Conservation (phyloP, 306 rosid species). For the Medicago ruthenica region DNA sequence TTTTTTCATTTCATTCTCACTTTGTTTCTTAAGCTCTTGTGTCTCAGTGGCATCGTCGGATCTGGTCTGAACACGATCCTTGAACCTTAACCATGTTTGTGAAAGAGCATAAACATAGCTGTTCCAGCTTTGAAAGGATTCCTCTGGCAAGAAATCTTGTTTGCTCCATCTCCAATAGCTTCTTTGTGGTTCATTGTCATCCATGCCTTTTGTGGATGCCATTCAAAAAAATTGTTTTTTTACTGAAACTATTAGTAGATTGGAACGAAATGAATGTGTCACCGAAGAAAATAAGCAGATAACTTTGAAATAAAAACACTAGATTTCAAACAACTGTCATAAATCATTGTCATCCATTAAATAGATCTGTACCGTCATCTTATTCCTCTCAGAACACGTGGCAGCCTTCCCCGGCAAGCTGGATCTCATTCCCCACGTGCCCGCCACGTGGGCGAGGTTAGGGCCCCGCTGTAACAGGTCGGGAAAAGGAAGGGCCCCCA, state of each 20-base stretch:
- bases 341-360: too few species aligned
- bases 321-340: slow-evolving; percentile 1
- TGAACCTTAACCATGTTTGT: slow-evolving; percentile 61
- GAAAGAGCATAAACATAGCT: slow-evolving; percentile 61
- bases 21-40: slow-evolving; percentile 52
- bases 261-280: background rate
- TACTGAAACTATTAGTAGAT: background rate
- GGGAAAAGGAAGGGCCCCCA: too few species aligned
- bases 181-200: slow-evolving; percentile 48
- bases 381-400: too few species aligned
- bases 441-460: too few species aligned
- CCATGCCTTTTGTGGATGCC: slow-evolving; percentile 37
- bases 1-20: slow-evolving; percentile 65
- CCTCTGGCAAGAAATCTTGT: slow-evolving; percentile 81
- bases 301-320: background rate
- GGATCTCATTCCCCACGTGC: too few species aligned
- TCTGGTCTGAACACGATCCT: slow-evolving; percentile 64
- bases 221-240: slow-evolving; percentile 24
- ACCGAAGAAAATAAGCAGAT: slow-evolving; percentile 4
- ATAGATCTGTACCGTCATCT: too few species aligned
- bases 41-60: slow-evolving; percentile 65
- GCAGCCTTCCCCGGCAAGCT: too few species aligned
- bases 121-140: slow-evolving; percentile 75
- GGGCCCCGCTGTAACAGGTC: too few species aligned
- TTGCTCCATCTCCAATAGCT: slow-evolving; percentile 80